phyloP scores from a whole-genome alignment of 495 filamentous ascomycete genomes.

The Penicillium waksmanii region DNA sequence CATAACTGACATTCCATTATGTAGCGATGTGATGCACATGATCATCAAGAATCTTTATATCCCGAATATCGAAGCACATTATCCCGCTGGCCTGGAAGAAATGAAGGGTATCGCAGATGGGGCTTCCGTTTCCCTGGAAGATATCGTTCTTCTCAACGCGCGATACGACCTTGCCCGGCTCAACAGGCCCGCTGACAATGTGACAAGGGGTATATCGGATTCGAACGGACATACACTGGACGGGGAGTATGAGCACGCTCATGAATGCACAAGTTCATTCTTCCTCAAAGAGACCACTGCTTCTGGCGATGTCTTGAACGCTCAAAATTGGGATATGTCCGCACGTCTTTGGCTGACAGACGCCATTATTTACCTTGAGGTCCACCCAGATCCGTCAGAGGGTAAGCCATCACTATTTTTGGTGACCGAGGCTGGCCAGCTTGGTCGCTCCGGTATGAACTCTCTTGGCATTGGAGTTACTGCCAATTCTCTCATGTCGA shows the following conservation, averaged over 20 bases:
- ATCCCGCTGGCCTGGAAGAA: conserved; percentile 30
- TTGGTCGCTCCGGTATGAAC: conserved; percentile 34
- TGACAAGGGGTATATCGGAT: neutral
- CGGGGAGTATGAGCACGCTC: neutral
- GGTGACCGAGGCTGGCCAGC: conserved; percentile 34
- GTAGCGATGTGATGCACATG: neutral
- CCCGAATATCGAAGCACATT: conserved; percentile 23
- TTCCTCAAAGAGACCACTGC: conserved; percentile 15
- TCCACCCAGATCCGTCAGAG: conserved; percentile 23
- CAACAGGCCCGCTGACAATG: neutral
- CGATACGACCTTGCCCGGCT: conserved; percentile 29
- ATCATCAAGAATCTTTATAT: neutral
- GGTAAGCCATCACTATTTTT: conserved; percentile 24
- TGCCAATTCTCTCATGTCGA: conserved; percentile 27
- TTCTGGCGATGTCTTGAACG: conserved; percentile 19
- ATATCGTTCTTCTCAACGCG: conserved; percentile 34
- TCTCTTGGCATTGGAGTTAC: conserved; percentile 23
- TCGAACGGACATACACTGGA: neutral
- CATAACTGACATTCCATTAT: neutral
- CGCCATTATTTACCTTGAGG: conserved; percentile 30
- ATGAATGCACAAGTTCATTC: conserved; percentile 7
- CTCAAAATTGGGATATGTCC: conserved; percentile 37
- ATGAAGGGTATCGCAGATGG: conserved; percentile 34
- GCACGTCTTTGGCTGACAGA: conserved; percentile 14
- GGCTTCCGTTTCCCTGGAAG: conserved; percentile 26